Evolutionary conservation across 345 rosid genomes (phyloP).

Genomic region (Mercurialis annua): DNA sequence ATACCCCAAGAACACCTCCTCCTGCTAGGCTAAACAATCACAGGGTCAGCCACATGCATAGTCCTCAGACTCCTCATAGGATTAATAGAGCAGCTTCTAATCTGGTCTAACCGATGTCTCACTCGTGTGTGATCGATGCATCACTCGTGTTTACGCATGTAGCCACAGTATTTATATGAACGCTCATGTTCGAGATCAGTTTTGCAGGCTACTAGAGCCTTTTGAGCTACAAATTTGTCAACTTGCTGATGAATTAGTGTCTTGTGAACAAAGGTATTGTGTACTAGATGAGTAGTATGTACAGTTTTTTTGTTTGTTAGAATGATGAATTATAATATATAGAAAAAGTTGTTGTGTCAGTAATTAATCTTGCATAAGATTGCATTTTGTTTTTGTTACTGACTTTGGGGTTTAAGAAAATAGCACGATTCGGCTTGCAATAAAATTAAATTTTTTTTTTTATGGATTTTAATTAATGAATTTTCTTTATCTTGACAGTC

Average conservation of each 20-base stretch:
- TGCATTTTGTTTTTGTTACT: not conserved
- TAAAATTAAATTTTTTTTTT: too few species aligned
- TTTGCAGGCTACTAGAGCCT: not conserved
- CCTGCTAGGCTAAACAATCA: constrained; percentile 16
- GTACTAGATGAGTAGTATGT: not conserved
- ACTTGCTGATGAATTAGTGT: not conserved
- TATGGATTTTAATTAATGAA: too few species aligned
- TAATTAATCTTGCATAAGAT: not conserved
- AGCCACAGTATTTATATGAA: not conserved
- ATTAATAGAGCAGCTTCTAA: constrained; percentile 2
- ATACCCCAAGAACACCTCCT: constrained; percentile 19
- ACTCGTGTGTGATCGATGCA: not conserved
- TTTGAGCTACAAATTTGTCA: not conserved
- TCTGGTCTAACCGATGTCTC: not conserved
- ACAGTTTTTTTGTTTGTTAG: not conserved
- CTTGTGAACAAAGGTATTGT: not conserved
- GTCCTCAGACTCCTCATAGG: constrained; percentile 27
- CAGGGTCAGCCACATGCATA: constrained; percentile 20
- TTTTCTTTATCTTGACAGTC: too few species aligned
- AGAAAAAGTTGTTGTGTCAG: not conserved
- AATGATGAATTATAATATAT: not conserved
- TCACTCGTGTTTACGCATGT: not conserved
- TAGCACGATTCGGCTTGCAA: not conserved
- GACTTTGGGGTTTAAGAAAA: not conserved
- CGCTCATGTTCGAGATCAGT: not conserved